Percentiles rank a stretch among this genome's conserved stretches.
Conservation (phyloP, 148 eudicot genomes). For the Spergularia bocconei region DNA sequence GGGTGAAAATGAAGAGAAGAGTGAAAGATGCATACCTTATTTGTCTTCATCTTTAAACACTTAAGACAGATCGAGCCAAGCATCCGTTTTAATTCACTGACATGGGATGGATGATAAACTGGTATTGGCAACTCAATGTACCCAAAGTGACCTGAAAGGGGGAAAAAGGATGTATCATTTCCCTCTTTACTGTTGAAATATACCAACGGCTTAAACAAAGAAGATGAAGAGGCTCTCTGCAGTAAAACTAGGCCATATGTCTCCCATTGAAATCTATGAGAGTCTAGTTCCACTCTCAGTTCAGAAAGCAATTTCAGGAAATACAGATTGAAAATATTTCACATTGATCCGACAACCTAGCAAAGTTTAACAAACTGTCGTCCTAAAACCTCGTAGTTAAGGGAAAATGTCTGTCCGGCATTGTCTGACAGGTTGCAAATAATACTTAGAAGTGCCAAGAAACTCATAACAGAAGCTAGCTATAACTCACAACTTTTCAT, state of each 20-base stretch:
- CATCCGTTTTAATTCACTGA: slow-evolving; percentile 59
- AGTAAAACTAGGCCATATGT: background rate
- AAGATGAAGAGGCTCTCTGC: background rate
- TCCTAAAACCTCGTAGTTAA: too few relatives aligned
- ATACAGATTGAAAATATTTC: background rate
- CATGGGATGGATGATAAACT: slow-evolving; percentile 79
- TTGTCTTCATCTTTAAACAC: slow-evolving; percentile 61
- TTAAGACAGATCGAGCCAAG: slow-evolving; percentile 57
- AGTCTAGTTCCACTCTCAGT: background rate
- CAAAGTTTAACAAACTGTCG: too few relatives aligned
- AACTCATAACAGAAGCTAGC: too few relatives aligned
- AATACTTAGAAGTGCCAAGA: too few relatives aligned
- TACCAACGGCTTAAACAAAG: background rate
- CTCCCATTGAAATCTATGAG: background rate
- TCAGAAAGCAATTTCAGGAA: background rate
- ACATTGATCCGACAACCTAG: background rate
- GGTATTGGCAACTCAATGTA: slow-evolving; percentile 73
- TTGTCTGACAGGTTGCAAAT: too few relatives aligned
- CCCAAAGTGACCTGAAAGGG: slow-evolving; percentile 67
- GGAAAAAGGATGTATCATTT: background rate
- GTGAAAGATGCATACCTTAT: slow-evolving; percentile 46
- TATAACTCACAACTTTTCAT: too few relatives aligned
- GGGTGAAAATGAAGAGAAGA: background rate
- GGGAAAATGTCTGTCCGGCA: too few relatives aligned
- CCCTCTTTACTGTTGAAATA: background rate